Evolutionary conservation across 2,329 filamentous ascomycete species (phyloP).

Genomic region (Blumeriella jaapii): DNA sequence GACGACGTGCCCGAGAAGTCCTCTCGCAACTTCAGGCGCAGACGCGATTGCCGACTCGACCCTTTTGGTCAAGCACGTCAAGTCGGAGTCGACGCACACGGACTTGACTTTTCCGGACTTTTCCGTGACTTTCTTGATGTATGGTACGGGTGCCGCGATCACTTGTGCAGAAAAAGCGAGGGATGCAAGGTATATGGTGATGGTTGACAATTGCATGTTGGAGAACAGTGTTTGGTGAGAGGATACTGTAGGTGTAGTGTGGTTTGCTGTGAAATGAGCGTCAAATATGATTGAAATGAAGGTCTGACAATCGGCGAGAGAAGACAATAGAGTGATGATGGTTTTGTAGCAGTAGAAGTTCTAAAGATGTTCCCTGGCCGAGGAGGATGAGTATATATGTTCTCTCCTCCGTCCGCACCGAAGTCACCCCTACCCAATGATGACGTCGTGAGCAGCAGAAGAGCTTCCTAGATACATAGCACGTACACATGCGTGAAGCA

Average conservation of each 20-base stretch:
- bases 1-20: constrained; percentile 1
- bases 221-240: too few species aligned
- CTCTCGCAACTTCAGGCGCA: too few species aligned
- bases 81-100: constrained; percentile 4
- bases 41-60: not conserved
- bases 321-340: not conserved
- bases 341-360: not conserved
- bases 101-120: not conserved
- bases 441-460: not conserved
- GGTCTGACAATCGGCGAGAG: not conserved
- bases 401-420: not conserved
- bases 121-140: constrained; percentile 1
- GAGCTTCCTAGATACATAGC: too few species aligned
- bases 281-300: not conserved
- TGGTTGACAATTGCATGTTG: constrained; percentile 1
- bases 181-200: not conserved
- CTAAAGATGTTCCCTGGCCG: not conserved
- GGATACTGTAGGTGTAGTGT: not conserved
- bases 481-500: too few species aligned
- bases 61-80: constrained; percentile 2
- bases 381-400: not conserved
- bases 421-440: not conserved
- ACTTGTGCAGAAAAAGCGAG: not conserved
- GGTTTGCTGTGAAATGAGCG: not conserved
- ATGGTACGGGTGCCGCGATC: not conserved